Base-by-base conservation (phyloP, 495 filamentous ascomycete species). In the Penicillium steckii region DNA sequence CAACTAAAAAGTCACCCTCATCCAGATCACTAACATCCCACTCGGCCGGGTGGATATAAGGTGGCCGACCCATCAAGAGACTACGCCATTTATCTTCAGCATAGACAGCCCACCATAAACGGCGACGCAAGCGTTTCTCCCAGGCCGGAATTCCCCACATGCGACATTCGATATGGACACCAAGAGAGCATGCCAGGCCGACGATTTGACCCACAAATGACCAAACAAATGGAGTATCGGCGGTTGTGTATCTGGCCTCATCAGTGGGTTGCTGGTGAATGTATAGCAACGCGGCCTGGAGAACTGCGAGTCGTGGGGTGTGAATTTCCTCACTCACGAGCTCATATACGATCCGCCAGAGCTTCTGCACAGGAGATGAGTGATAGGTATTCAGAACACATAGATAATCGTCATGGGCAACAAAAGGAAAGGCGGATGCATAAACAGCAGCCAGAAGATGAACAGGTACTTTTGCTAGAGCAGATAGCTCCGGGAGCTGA, bases 81-180 rank as follows among this genome's bases (percentile, higher is more conserved):
- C 88, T 86, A 30, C 87, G 87, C 91, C 91, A 96, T 73, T 94
- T 95, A 61, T 96, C 91, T 62, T 95, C 88, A 84, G 91, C 89
- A 62, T 90, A 96, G 52, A 96, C 73, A 2, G 89, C 91, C 90
- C 91, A 95, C 50, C 88, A 92, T 27, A 96, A 75, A 22, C 91
- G 83, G 63, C 92, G 90, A 42, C 91, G 80, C 29, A 95, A 71
- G 1, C 90, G 87, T 44, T 85, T 83, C 64, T 95, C 91, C 91
- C 91, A 95, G 1, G 75, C 72, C 5, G 91, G 91, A 33, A 96
- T 91, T 52, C 88, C 87, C 91, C 91, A 95, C 46, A 78, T 75
- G n/a, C 85, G 83, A 66, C 89, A 93, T 66, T 96, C 90, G 8
- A 93, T 82, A 64, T 96, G 91, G 42, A 96, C 76, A 21, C 91